A percentile compares a stretch with the other conserved stretches of the same genome.
Evolutionary conservation across 371 early-diverging fungal species (phyloP).

Genomic region (Saksenaea vasiformis): DNA sequence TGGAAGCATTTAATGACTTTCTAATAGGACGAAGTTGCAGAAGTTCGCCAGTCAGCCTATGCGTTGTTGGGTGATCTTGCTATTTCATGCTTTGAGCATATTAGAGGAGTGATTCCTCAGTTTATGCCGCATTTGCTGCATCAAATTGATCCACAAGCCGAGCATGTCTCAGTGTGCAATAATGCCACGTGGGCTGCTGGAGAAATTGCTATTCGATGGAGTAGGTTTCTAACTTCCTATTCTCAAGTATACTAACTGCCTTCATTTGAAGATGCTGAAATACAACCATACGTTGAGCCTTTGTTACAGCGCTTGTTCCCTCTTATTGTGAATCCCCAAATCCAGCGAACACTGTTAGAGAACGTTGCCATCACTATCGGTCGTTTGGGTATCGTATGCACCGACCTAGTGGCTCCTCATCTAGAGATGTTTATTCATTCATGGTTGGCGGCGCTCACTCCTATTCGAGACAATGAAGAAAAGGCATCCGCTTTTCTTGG

Average conservation of each 20-base stretch:
- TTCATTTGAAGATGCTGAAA: conserved; percentile 40
- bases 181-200: conserved; percentile 96
- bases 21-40: conserved; percentile 67
- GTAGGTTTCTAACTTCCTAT: conserved; percentile 16
- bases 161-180: conserved; percentile 78
- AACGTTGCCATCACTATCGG: conserved; percentile 91
- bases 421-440: conserved; percentile 63
- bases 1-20: not conserved
- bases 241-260: not conserved
- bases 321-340: conserved; percentile 60
- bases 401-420: conserved; percentile 69
- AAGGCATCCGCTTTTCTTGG: conserved; percentile 89
- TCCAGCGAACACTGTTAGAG: conserved; percentile 69
- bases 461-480: conserved; percentile 81
- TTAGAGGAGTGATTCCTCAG: conserved; percentile 72
- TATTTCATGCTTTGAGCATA: conserved; percentile 73
- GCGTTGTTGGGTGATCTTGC: conserved; percentile 93
- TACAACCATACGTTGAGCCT: conserved; percentile 63
- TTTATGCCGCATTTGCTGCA: conserved; percentile 75
- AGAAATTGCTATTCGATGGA: conserved; percentile 85
- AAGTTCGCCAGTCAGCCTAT: conserved; percentile 93
- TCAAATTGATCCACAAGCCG: conserved; percentile 69
- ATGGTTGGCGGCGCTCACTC: conserved; percentile 66
- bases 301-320: conserved; percentile 71
- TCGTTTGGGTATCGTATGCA: conserved; percentile 76